phyloP scores from a whole-genome alignment of 306 rosid species.

The Leucaena leucocephala region DNA sequence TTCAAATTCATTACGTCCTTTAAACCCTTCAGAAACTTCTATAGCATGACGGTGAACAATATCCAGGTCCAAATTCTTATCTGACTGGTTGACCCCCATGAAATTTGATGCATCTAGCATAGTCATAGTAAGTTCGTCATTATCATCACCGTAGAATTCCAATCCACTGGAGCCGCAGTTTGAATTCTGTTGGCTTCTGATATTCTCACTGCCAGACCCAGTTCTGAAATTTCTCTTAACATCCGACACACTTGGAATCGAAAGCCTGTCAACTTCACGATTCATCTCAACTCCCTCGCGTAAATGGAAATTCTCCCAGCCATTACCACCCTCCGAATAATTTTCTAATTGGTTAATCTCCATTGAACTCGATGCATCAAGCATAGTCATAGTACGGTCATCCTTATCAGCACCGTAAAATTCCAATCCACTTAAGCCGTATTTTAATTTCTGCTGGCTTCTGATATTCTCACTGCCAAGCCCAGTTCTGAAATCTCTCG shows the following conservation, averaged over 20 bases:
- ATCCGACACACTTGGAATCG: not conserved
- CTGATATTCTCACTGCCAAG: not conserved
- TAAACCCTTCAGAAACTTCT: constrained; percentile 17
- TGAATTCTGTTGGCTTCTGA: not conserved
- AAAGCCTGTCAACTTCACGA: constrained; percentile 38
- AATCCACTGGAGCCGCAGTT: constrained; percentile 42
- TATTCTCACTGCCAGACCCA: constrained; percentile 3
- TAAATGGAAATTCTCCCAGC: constrained; percentile 57
- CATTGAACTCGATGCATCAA: constrained; percentile 46
- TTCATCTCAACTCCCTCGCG: constrained; percentile 46
- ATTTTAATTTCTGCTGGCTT: constrained; percentile 13
- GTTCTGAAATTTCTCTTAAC: constrained; percentile 7
- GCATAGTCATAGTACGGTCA: constrained; percentile 39
- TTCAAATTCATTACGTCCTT: constrained; percentile 18
- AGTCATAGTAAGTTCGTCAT: constrained; percentile 46
- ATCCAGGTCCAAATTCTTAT: constrained; percentile 28
- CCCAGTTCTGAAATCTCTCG: constrained; percentile 15
- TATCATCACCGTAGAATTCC: constrained; percentile 65
- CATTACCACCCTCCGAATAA: constrained; percentile 24
- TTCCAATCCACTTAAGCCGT: constrained; percentile 41
- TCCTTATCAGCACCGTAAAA: constrained; percentile 63
- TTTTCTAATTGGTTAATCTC: constrained; percentile 27
- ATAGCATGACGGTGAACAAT: constrained; percentile 21
- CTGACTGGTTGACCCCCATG: constrained; percentile 27
- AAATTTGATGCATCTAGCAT: constrained; percentile 43